Conservation (phyloP, 73 alveolate species). For the Uronychia binucleata region DNA sequence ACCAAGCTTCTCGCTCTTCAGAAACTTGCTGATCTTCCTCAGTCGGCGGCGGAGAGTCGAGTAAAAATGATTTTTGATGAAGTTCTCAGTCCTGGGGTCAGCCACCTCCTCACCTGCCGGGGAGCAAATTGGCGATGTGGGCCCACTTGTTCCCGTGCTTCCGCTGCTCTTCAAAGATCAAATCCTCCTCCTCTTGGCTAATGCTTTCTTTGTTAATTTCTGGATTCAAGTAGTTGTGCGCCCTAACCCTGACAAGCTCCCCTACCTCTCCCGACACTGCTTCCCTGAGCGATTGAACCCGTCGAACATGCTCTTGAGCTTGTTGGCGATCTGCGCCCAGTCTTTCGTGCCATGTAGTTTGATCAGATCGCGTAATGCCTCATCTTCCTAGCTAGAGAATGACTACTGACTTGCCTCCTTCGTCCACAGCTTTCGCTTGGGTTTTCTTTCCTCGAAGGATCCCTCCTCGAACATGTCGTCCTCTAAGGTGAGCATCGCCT, state of each 20-base stretch:
- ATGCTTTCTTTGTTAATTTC: not conserved
- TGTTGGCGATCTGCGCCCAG: not conserved
- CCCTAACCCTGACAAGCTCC: not conserved
- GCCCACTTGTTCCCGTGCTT: slow-evolving; percentile 1
- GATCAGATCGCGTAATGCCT: not conserved
- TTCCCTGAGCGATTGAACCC: not conserved
- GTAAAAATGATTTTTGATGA: not conserved
- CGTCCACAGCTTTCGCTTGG: not conserved
- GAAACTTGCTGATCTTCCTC: not conserved
- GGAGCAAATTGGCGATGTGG: not conserved
- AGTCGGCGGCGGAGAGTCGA: slow-evolving; percentile 1
- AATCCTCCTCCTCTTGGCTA: not conserved
- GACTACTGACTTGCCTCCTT: not conserved
- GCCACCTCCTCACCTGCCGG: not conserved
- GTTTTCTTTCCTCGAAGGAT: not conserved
- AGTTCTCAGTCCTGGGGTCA: not conserved
- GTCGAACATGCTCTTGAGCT: not conserved
- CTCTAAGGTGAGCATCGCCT: not conserved
- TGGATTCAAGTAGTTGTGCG: not conserved
- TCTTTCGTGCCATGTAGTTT: not conserved
- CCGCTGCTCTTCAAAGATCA: not conserved
- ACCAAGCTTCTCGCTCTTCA: not conserved
- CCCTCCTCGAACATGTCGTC: not conserved
- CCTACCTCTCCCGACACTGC: not conserved
- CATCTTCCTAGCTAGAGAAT: not conserved